A percentile compares a stretch with the other conserved stretches of the same genome.
Evolutionary conservation across 306 rosid species (phyloP).

Genomic region (Quercus cerris): DNA sequence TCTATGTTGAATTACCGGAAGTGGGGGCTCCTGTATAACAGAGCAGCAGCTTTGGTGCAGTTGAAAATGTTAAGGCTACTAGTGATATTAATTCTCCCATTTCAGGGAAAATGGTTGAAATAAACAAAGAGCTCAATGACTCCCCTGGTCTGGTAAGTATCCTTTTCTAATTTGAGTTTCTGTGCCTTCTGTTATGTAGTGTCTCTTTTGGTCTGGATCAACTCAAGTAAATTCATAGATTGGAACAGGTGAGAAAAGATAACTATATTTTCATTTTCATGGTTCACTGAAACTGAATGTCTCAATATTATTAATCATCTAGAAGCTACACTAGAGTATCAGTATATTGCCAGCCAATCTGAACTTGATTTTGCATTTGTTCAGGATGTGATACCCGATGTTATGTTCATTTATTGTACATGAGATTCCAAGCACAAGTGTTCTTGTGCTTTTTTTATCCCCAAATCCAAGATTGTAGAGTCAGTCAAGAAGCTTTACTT

Average conservation of each 20-base stretch:
- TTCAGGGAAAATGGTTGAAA: constrained; percentile 70
- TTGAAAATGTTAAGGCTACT: constrained; percentile 93
- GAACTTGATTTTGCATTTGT: not conserved
- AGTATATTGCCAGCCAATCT: not conserved
- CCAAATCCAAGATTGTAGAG: too few species aligned
- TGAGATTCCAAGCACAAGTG: not conserved
- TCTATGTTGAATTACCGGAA: constrained; percentile 87
- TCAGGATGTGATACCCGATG: not conserved
- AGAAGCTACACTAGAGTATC: not conserved
- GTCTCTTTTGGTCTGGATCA: too few species aligned
- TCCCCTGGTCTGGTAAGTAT: constrained; percentile 89
- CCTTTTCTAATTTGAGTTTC: constrained; percentile 4
- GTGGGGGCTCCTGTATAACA: constrained; percentile 58
- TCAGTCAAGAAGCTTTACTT: too few species aligned
- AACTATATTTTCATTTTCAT: not conserved
- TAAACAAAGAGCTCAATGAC: constrained; percentile 57
- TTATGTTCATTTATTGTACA: not conserved
- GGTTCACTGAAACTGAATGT: not conserved
- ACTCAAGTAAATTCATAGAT: not conserved
- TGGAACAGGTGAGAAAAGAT: not conserved
- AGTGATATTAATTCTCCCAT: constrained; percentile 88
- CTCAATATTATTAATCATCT: too few species aligned
- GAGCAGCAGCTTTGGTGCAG: constrained; percentile 77
- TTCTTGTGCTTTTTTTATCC: too few species aligned
- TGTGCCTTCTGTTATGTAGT: not conserved